phyloP scores from a whole-genome alignment of 352 stramenopile species.

The Discostella stelligera region DNA sequence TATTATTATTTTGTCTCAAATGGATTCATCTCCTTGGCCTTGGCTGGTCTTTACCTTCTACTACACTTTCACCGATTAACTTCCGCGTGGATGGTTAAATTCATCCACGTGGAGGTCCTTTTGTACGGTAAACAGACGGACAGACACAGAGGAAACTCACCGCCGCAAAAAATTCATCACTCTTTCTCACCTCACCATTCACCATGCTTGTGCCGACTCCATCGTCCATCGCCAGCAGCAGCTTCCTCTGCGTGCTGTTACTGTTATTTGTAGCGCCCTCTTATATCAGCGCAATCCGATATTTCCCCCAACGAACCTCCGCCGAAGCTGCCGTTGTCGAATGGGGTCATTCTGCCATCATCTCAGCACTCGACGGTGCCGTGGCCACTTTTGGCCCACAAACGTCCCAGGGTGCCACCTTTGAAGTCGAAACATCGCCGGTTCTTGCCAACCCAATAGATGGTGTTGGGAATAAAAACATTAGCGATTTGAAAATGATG shows the following conservation, averaged over 20 bases:
- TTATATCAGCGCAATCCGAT: background rate
- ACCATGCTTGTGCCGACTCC: background rate
- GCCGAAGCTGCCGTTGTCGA: slow-evolving; percentile 79
- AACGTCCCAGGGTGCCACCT: slow-evolving; percentile 71
- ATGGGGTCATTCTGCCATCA: slow-evolving; percentile 82
- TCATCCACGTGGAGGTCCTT: no score
- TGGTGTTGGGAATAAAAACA: slow-evolving; percentile 47
- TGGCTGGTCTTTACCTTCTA: no score
- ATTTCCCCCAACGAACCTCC: slow-evolving; percentile 67
- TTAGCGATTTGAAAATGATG: slow-evolving; percentile 20
- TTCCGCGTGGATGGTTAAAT: no score
- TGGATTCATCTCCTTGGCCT: no score
- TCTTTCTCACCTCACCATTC: no score
- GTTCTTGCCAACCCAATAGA: slow-evolving; percentile 72
- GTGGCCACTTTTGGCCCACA: slow-evolving; percentile 79
- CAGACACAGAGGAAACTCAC: no score
- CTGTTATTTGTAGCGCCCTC: no score
- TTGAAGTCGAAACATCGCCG: slow-evolving; percentile 79
- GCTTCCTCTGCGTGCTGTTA: no score
- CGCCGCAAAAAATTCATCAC: no score
- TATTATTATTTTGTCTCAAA: background rate
- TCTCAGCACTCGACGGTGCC: slow-evolving; percentile 76
- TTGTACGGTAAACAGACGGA: no score
- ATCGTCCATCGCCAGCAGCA: background rate
- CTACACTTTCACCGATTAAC: no score